A percentile compares a stretch with the other conserved stretches of the same genome.
Evolutionary conservation across 768 basidiomycete species (phyloP).

Genomic region (Tephrocybe sp.): DNA sequence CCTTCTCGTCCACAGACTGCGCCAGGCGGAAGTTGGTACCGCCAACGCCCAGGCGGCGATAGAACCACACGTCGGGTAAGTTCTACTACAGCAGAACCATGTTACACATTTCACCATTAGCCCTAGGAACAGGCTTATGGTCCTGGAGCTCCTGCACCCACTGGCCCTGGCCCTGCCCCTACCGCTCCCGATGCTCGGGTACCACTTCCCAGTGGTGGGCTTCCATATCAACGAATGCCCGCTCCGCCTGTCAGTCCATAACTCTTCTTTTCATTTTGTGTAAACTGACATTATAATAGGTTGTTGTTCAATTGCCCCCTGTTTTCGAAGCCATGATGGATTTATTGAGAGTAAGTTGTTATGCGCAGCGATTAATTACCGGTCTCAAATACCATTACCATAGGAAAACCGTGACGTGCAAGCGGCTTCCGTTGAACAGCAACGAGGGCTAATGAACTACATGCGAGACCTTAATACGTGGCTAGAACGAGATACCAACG

Average conservation of each 20-base stretch:
- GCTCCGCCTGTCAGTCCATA: slow-evolving; percentile 49
- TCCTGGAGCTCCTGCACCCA: neutral
- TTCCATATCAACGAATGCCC: slow-evolving; percentile 47
- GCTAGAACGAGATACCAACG: slow-evolving; percentile 76
- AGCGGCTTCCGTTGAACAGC: slow-evolving; percentile 74
- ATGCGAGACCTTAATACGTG: slow-evolving; percentile 76
- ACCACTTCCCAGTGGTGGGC: slow-evolving; percentile 18
- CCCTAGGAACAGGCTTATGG: neutral
- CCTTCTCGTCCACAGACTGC: slow-evolving; percentile 25
- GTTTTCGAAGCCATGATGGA: slow-evolving; percentile 71
- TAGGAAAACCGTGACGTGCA: slow-evolving; percentile 80
- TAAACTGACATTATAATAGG: slow-evolving; percentile 33
- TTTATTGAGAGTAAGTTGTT: slow-evolving; percentile 55
- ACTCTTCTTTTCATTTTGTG: neutral
- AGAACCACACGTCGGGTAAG: neutral
- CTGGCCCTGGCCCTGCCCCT: slow-evolving; percentile 22
- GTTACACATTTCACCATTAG: too few species aligned
- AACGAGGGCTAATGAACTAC: slow-evolving; percentile 78
- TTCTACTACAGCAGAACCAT: neutral
- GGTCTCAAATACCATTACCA: slow-evolving; percentile 7
- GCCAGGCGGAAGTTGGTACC: slow-evolving; percentile 34
- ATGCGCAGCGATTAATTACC: neutral
- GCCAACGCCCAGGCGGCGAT: slow-evolving; percentile 1
- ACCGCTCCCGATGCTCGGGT: slow-evolving; percentile 22
- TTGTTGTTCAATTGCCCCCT: slow-evolving; percentile 59